phyloP scores from a whole-genome alignment of 1,284 basidiomycete species.

The Porogramme epimiltina region DNA sequence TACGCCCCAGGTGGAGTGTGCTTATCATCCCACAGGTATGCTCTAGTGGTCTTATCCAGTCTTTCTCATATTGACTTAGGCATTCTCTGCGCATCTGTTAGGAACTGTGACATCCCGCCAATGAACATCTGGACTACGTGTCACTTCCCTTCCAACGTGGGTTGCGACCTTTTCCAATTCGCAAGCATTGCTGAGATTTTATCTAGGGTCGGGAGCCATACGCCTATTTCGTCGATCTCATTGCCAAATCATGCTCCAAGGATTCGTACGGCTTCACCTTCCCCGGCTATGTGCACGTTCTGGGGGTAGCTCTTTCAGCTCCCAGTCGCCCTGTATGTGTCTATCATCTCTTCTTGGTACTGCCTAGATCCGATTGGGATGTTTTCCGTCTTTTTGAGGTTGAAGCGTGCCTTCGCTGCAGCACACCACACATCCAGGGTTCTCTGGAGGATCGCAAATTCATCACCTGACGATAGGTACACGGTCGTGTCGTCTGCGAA shows the following conservation, averaged over 20 bases:
- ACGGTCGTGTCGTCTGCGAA: constrained; percentile 37
- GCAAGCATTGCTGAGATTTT: constrained; percentile 5
- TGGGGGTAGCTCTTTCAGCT: not conserved
- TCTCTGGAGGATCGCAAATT: constrained; percentile 14
- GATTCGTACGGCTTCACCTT: constrained; percentile 25
- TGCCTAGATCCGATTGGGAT: constrained; percentile 32
- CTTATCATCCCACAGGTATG: constrained; percentile 26
- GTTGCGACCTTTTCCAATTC: constrained; percentile 21
- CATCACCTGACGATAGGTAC: constrained; percentile 24
- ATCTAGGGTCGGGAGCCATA: constrained; percentile 1
- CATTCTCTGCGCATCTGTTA: constrained; percentile 29
- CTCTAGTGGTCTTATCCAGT: constrained; percentile 3
- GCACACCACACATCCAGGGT: constrained; percentile 33
- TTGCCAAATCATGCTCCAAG: constrained; percentile 35
- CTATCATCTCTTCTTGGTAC: constrained; percentile 10
- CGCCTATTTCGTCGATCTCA: not conserved
- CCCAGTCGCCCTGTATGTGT: not conserved
- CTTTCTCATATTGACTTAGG: constrained; percentile 3
- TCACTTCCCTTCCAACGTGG: constrained; percentile 19
- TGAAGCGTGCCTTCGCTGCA: constrained; percentile 37
- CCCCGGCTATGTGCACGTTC: constrained; percentile 19
- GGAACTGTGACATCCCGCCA: constrained; percentile 28
- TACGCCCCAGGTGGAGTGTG: constrained; percentile 2
- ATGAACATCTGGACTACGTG: constrained; percentile 25
- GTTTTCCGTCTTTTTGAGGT: constrained; percentile 36